Conservation (phyloP, 2,329 filamentous ascomycete species). For the Verticillium nubilum region DNA sequence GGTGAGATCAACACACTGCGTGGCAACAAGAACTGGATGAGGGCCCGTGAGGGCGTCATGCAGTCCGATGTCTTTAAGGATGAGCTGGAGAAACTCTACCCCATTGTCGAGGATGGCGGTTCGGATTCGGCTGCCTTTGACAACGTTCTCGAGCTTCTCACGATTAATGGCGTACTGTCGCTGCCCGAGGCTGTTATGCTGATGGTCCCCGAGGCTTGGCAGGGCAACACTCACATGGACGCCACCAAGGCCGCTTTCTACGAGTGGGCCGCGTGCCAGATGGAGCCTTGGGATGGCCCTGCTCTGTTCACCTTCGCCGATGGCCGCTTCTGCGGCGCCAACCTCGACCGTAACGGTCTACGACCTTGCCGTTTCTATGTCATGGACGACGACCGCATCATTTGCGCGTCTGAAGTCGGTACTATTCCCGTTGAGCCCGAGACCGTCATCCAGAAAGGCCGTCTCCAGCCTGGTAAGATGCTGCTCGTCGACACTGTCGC, state of each 20-base stretch:
- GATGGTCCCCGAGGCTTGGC: conserved; percentile 98
- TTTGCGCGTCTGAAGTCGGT: conserved; percentile 94
- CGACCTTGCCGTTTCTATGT: conserved; percentile 96
- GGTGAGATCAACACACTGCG: conserved; percentile 97
- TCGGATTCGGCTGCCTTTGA: conserved; percentile 97
- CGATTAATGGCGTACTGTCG: conserved; percentile 92
- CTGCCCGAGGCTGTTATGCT: conserved; percentile 96
- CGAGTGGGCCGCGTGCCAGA: conserved; percentile 97
- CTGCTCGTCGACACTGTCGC: conserved; percentile 84
- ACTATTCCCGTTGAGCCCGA: conserved; percentile 90
- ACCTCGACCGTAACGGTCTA: conserved; percentile 91
- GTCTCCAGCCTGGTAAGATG: conserved; percentile 93
- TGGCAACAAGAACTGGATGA: conserved; percentile 99
- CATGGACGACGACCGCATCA: conserved; percentile 92
- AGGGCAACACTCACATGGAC: conserved; percentile 88
- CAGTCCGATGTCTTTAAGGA: conserved; percentile 89
- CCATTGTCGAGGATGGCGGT: conserved; percentile 92
- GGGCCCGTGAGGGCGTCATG: conserved; percentile 90
- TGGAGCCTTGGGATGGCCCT: conserved; percentile 98
- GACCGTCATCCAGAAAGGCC: conserved; percentile 84
- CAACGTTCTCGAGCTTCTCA: conserved; percentile 89
- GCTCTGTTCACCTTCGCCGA: conserved; percentile 97
- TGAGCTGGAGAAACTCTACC: conserved; percentile 84
- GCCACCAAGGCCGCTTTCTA: conserved; percentile 96
- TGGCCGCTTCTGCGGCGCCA: conserved; percentile 93